These are phyloP conservation scores for Lachnellula occidentalis DNA, from an alignment of 2,329 filamentous ascomycete species.

Conservation along the genomic window DNA sequence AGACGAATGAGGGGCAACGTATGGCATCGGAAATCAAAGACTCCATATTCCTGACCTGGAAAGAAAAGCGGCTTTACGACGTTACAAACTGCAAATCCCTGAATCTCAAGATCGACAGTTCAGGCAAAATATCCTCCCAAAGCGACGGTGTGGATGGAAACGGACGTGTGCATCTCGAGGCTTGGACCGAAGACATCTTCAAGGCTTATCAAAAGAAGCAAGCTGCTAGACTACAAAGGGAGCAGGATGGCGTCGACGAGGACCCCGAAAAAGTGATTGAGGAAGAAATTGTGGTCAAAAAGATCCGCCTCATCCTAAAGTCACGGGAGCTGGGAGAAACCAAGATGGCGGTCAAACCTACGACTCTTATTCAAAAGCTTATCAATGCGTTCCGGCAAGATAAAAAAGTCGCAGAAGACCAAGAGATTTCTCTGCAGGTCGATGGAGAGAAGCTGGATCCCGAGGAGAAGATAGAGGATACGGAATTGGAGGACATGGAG, in stretches of 20 bases:
- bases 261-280: slow-evolving; percentile 12
- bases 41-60: slow-evolving; percentile 74
- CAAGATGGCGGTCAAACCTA: slow-evolving; percentile 45
- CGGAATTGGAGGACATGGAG: slow-evolving; percentile 71
- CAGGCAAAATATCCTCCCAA: slow-evolving; percentile 24
- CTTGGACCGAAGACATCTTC: slow-evolving; percentile 65
- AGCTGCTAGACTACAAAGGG: slow-evolving; percentile 9
- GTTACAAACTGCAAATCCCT: slow-evolving; percentile 68
- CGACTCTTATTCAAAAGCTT: slow-evolving; percentile 58
- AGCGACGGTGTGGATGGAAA: slow-evolving; percentile 42
- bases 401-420: slow-evolving; percentile 45
- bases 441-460: slow-evolving; percentile 69
- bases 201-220: slow-evolving; percentile 29
- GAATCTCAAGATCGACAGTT: slow-evolving; percentile 47
- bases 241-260: slow-evolving; percentile 17
- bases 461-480: slow-evolving; percentile 53
- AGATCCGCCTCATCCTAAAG: slow-evolving; percentile 49
- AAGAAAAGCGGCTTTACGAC: slow-evolving; percentile 65
- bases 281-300: slow-evolving; percentile 28
- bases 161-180: slow-evolving; percentile 66
- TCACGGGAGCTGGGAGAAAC: slow-evolving; percentile 45
- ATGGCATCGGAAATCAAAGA: slow-evolving; percentile 39
- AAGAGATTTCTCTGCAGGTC: slow-evolving; percentile 58
- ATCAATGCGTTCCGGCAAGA: slow-evolving; percentile 54
- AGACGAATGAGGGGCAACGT: slow-evolving; percentile 41